Conservation (phyloP, 805 yeast genomes). For the Lipomyces orientalis region DNA sequence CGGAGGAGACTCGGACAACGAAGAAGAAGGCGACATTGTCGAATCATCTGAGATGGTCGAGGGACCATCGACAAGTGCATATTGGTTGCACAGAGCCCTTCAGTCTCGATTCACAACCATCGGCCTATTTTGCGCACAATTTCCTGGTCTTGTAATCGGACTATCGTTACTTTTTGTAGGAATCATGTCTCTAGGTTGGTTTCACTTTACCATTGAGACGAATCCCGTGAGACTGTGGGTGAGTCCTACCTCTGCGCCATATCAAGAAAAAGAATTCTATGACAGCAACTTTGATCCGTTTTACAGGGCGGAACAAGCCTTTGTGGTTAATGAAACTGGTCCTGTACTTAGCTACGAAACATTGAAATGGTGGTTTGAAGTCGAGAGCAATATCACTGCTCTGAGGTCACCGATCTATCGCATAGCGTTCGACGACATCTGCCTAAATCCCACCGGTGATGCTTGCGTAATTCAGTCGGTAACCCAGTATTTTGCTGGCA, state of each 20-base stretch:
- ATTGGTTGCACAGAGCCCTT: slow-evolving; percentile 55
- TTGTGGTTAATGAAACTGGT: slow-evolving; percentile 71
- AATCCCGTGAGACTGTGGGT: slow-evolving; percentile 92
- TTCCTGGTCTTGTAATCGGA: slow-evolving; percentile 61
- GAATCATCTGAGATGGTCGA: slow-evolving; percentile 40
- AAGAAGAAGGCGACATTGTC: slow-evolving; percentile 44
- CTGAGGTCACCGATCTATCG: slow-evolving; percentile 42
- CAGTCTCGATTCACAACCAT: slow-evolving; percentile 56
- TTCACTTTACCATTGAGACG: slow-evolving; percentile 65
- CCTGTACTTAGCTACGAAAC: slow-evolving; percentile 72
- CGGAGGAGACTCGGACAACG: slow-evolving; percentile 44
- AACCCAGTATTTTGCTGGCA: slow-evolving; percentile 84
- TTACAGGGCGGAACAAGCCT: slow-evolving; percentile 84
- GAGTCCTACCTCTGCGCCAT: slow-evolving; percentile 73
- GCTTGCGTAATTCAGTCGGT: slow-evolving; percentile 85
- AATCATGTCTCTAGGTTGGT: slow-evolving; percentile 59
- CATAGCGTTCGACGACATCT: slow-evolving; percentile 63
- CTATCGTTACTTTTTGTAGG: slow-evolving; percentile 52
- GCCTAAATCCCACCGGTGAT: slow-evolving; percentile 82
- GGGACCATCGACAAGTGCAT: slow-evolving; percentile 45
- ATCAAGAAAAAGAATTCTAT: slow-evolving; percentile 66
- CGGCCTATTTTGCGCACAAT: slow-evolving; percentile 65
- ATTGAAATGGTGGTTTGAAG: slow-evolving; percentile 87
- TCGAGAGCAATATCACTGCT: slow-evolving; percentile 61
- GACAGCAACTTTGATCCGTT: slow-evolving; percentile 90